Evolutionary conservation across 2,329 filamentous ascomycete genomes (phyloP).

Genomic region (Penicillium sclerotiorum): DNA sequence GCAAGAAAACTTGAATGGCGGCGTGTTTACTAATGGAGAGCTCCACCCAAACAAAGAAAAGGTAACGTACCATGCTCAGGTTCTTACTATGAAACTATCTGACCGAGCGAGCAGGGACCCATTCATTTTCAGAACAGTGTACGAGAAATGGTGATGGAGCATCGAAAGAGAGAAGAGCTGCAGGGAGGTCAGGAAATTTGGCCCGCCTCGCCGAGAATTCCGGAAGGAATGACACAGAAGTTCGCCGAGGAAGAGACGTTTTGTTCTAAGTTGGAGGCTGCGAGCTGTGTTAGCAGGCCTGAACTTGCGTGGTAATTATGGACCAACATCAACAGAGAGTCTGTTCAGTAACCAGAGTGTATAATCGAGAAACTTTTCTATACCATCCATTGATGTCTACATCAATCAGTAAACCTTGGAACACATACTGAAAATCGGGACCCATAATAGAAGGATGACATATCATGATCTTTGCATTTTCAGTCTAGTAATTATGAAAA

Average conservation of each 20-base stretch:
- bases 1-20: constrained; percentile 62
- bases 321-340: background rate
- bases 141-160: constrained; percentile 50
- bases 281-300: constrained; percentile 12
- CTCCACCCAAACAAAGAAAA: constrained; percentile 64
- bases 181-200: constrained; percentile 53
- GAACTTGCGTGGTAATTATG: constrained; percentile 19
- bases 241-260: constrained; percentile 19
- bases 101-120: no score
- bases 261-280: constrained; percentile 21
- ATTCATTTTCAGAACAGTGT: constrained; percentile 58
- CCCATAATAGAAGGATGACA: no score
- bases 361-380: background rate
- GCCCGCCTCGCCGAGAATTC: constrained; percentile 42
- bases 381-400: no score
- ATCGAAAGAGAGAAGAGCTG: constrained; percentile 48
- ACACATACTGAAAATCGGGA: no score
- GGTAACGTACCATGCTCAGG: constrained; percentile 22
- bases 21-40: constrained; percentile 64
- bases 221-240: constrained; percentile 1
- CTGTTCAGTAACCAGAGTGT: background rate
- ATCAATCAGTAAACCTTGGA: no score
- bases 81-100: background rate
- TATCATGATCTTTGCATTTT: no score
- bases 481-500: no score